Evolutionary conservation across 257 asterid genomes (phyloP), one percentile per base, ranked within the genome.

Genomic region (Eustoma russellianum): DNA sequence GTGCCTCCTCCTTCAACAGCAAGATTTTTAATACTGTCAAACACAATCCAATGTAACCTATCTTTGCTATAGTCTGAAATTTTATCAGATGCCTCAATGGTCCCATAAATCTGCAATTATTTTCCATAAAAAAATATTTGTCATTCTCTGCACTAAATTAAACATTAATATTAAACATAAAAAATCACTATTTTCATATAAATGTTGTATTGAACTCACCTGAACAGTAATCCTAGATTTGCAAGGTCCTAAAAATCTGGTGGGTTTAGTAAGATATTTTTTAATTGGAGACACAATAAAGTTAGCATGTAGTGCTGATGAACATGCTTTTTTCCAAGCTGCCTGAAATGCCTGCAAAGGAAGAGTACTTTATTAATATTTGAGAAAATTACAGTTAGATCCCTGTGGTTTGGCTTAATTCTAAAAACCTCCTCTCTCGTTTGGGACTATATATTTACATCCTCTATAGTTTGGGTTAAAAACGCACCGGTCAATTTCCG

Each of bases 1-100:
- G 56, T 63, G 44, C 95, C 97, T 30, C 85, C 93, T 19, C 97
- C 97, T 49, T 66, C 69, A 53, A 83, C 85, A n/a, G n/a, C 65
- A 13, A 89, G 71, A 43, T 74, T 74, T 33, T 77, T 16, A 12
- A 89, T 75, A 1, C 53, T 52, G 10, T 77, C 61, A 61, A 89
- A 79, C 0, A 60, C 0, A 48, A 89, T 59, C 97, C 97, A 89
- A 24, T 77, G 92, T 8, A 73, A 75, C 48, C 13, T 41, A 68
- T 77, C 92, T 8, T 65, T 56, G 16, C 28, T 44, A 69, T 74
- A 89, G 58, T 74, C 84, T 0, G 82, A 67, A 3, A 61, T 79
- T 33, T 66, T 65, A 9, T 52, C 63, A 1, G 94, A 75, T 24
- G 97, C 97, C 46, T 54, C 28, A 0, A 89, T 38, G 0, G 66